phyloP scores from a whole-genome alignment of 345 rosid genomes.

The Citrus mangshanensis region DNA sequence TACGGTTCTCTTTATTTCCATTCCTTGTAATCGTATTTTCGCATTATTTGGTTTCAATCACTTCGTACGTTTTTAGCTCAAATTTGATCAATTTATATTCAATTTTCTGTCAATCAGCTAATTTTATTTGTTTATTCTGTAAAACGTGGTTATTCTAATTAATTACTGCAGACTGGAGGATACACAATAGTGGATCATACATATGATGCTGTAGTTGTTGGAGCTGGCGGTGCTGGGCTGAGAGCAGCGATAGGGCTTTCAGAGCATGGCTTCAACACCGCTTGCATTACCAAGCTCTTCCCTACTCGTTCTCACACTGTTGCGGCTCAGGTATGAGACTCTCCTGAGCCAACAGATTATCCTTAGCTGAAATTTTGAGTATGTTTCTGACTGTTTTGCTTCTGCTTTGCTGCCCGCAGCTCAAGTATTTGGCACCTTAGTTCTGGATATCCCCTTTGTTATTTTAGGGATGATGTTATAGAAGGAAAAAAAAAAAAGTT shows the following conservation, averaged over 20 bases:
- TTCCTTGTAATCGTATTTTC: neutral
- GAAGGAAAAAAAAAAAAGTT: neutral
- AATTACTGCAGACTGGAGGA: constrained; percentile 38
- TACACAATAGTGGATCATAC: constrained; percentile 95
- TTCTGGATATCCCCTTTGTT: neutral
- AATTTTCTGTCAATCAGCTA: too few relatives aligned
- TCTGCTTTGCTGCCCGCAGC: too few relatives aligned
- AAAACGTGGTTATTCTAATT: neutral
- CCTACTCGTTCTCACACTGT: constrained; percentile 97
- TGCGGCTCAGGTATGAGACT: constrained; percentile 80
- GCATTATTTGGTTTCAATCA: neutral
- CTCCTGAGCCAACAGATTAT: too few relatives aligned
- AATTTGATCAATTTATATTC: neutral
- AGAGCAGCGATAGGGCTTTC: constrained; percentile 97
- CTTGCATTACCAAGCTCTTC: constrained; percentile 97
- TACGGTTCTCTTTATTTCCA: constrained; percentile 30
- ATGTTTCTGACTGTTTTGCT: neutral
- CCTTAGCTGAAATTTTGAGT: neutral
- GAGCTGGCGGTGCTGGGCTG: constrained; percentile 99
- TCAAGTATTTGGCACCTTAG: too few relatives aligned
- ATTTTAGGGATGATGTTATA: neutral
- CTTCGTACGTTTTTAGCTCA: neutral
- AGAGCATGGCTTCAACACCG: constrained; percentile 98
- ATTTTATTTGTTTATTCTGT: too few relatives aligned
- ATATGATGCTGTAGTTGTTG: constrained; percentile 92